phyloP scores from a whole-genome alignment of 2,329 filamentous ascomycete genomes.

The Aspergillus awamori region DNA sequence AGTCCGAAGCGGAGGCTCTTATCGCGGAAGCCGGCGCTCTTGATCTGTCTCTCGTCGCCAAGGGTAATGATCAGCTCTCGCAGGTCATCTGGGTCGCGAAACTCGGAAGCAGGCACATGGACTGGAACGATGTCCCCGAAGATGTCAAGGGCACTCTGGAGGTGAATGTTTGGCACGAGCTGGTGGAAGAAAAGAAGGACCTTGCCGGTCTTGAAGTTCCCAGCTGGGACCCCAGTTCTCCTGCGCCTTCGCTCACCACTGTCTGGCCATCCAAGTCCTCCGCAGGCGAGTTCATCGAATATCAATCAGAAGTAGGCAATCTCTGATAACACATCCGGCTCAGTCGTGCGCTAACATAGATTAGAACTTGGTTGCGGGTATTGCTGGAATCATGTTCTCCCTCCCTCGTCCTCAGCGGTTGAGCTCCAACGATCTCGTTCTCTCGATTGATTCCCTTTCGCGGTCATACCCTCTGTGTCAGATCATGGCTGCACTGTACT shows the following conservation, averaged over 20 bases:
- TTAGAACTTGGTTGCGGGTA: slow-evolving; percentile 82
- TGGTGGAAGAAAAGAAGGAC: slow-evolving; percentile 70
- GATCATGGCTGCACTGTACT: slow-evolving; percentile 80
- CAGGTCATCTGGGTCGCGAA: slow-evolving; percentile 92
- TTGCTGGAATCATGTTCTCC: slow-evolving; percentile 74
- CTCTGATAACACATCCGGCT: background rate
- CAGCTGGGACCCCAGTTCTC: slow-evolving; percentile 57
- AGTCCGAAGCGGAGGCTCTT: slow-evolving; percentile 76
- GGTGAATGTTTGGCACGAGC: slow-evolving; percentile 90
- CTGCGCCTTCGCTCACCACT: slow-evolving; percentile 49
- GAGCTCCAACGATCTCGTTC: slow-evolving; percentile 73
- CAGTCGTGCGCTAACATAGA: slow-evolving; percentile 1
- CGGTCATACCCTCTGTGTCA: slow-evolving; percentile 77
- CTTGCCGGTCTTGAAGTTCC: slow-evolving; percentile 67
- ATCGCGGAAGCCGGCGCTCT: slow-evolving; percentile 85
- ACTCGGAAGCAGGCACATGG: slow-evolving; percentile 85
- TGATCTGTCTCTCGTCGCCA: slow-evolving; percentile 72
- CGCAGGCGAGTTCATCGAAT: slow-evolving; percentile 73
- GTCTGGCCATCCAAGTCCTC: slow-evolving; percentile 45
- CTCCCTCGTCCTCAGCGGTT: slow-evolving; percentile 76
- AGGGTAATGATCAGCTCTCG: slow-evolving; percentile 69
- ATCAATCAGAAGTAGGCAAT: slow-evolving; percentile 65
- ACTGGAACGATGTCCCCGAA: slow-evolving; percentile 87
- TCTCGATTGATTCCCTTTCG: slow-evolving; percentile 80
- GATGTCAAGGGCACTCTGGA: slow-evolving; percentile 74